phyloP scores from a whole-genome alignment of 2,329 filamentous ascomycete genomes.

The Fusarium clavum region DNA sequence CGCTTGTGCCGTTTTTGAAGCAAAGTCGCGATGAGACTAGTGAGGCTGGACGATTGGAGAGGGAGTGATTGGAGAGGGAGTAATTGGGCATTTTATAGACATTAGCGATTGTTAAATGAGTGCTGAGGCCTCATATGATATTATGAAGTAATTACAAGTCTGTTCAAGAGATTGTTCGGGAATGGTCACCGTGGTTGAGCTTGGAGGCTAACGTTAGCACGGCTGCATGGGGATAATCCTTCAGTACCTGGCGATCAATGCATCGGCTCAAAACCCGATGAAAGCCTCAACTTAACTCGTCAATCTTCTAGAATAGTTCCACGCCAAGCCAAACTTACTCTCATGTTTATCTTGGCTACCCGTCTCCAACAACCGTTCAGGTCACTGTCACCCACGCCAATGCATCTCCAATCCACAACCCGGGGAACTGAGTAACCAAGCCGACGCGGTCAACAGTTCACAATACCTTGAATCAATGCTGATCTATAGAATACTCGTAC shows the following conservation, averaged over 20 bases:
- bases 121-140: not conserved
- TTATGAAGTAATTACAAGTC: not conserved
- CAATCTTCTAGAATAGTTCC: not conserved
- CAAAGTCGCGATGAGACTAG: constrained; percentile 87
- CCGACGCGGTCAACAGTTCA: not conserved
- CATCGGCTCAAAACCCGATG: not conserved
- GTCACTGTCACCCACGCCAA: not conserved
- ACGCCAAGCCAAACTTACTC: not conserved
- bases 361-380: not conserved
- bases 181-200: too few relatives aligned
- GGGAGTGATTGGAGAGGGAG: too few relatives aligned
- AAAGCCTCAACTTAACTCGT: not conserved
- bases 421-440: not conserved
- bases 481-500: not conserved
- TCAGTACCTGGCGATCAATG: not conserved
- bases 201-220: too few relatives aligned
- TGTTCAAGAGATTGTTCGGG: too few relatives aligned
- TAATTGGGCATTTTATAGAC: constrained; percentile 3
- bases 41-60: constrained; percentile 51
- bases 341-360: not conserved
- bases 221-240: not conserved
- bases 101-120: constrained; percentile 14
- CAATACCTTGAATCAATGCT: not conserved
- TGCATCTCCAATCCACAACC: not conserved
- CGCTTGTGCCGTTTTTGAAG: constrained; percentile 88